Evolutionary conservation across 2,329 filamentous ascomycete species (phyloP), one percentile per base, ranked within the genome.

Genomic region (Incumbomyces delicatus): DNA sequence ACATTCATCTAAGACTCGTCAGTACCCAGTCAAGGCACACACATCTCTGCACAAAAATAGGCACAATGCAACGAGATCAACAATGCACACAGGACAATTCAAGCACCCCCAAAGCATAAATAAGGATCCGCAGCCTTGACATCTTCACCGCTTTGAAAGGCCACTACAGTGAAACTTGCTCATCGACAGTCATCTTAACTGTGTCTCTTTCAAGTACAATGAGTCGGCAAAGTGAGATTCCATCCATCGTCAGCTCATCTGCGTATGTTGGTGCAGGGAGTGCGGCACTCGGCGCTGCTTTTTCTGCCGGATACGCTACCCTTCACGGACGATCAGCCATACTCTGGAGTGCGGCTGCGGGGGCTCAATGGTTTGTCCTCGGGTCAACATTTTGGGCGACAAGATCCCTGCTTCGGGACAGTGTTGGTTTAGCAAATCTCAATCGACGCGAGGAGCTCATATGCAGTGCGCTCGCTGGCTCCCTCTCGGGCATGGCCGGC

Each of bases 401-500:
- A 17, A 27, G 44, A 31, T 29, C 36, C 13, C 35, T 41, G 4
- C 17, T 47, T 17, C 44, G 44, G 20, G 41, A 40, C 37, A 40
- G 41, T 20, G 16, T 33, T 22, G 20, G 11, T n/a, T 20, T 18
- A 41, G 4, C 10, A n/a, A 18, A 33, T 29, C 11, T 34, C 12
- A 33, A 32, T 30, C 16, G 6, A 20, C 17, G 39, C 11, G 31
- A 44, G 22, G 46, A 48, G 13, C 35, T 48, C 18, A 30, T 44
- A 17, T 38, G 51, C 29, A 57, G 55, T 46, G 48, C 50, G 10
- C n/a, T 56, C 32, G 52, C 49, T 16, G 55, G 55, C 17, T 50
- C 49, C 13, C 50, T 50, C 41, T 46, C 52, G 7, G 55, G 55
- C 22, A 49, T 45, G 22, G 48, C 54, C 12, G 45, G 42, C 20